Evolutionary conservation across 768 basidiomycete species (phyloP).

Genomic region (Leucosporidium creatinivorum): DNA sequence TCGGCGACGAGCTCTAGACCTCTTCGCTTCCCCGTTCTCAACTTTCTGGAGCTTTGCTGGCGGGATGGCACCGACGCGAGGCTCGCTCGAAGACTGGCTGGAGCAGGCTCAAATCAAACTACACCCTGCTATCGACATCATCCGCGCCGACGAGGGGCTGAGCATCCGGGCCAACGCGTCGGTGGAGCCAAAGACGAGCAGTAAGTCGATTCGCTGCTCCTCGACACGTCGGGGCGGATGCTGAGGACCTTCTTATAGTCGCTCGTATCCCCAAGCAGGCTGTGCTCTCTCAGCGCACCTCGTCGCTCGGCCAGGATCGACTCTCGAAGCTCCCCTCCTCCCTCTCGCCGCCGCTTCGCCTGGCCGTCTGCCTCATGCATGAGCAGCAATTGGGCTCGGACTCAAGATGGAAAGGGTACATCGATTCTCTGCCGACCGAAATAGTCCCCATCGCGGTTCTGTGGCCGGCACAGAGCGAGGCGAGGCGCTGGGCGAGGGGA

Average conservation of each 20-base stretch:
- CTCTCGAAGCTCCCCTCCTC: conserved; percentile 1
- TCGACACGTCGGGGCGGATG: background rate
- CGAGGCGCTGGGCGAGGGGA: conserved; percentile 36
- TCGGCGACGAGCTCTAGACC: too few relatives aligned
- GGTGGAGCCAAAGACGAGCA: too few relatives aligned
- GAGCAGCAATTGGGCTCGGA: conserved; percentile 38
- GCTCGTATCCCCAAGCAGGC: conserved; percentile 36
- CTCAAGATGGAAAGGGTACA: conserved; percentile 42
- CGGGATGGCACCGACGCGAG: too few relatives aligned
- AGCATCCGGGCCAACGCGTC: background rate
- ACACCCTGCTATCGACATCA: background rate
- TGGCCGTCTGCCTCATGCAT: conserved; percentile 41
- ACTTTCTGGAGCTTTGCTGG: too few relatives aligned
- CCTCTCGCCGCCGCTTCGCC: conserved; percentile 34
- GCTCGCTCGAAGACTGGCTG: background rate
- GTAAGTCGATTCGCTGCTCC: background rate
- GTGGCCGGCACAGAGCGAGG: conserved; percentile 41
- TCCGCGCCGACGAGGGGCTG: background rate
- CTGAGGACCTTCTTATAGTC: conserved; percentile 20
- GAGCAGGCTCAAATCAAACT: background rate
- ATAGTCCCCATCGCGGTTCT: conserved; percentile 39
- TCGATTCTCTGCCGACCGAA: conserved; percentile 37
- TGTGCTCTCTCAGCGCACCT: conserved; percentile 37
- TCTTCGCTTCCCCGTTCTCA: too few relatives aligned
- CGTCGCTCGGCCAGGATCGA: conserved; percentile 22